Conservation (phyloP, 2,329 filamentous ascomycete genomes). For the Microdochium paspali region DNA sequence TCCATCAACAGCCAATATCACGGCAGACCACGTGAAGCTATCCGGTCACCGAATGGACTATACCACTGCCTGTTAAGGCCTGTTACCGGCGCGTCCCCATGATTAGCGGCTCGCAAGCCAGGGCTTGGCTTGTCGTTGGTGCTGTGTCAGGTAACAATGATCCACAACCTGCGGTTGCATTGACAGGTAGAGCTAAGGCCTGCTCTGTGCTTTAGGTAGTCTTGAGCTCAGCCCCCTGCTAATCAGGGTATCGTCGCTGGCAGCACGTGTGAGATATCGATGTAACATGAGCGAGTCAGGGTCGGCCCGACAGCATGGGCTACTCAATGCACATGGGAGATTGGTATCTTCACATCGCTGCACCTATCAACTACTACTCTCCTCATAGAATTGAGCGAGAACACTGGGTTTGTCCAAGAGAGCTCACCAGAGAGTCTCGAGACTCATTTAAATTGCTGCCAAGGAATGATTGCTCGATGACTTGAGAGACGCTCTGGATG, state of each 20-base stretch:
- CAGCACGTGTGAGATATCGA: background rate
- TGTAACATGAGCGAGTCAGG: background rate
- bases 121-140: background rate
- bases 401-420: no score
- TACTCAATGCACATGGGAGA: background rate
- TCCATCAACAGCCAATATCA: background rate
- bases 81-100: background rate
- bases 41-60: background rate
- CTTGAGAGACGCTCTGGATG: no score
- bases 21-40: background rate
- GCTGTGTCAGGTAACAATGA: background rate
- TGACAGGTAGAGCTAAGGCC: background rate
- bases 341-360: background rate
- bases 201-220: background rate
- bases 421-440: no score
- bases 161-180: background rate
- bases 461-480: no score
- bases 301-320: background rate
- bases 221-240: background rate
- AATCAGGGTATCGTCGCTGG: background rate
- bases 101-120: background rate
- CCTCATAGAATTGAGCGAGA: no score
- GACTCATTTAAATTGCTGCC: no score
- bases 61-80: background rate
- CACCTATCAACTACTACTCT: no score